A percentile compares a stretch with the other conserved stretches of the same genome.
Conservation (phyloP, 805 yeast species). For the Saccharomycopsis sp. region DNA sequence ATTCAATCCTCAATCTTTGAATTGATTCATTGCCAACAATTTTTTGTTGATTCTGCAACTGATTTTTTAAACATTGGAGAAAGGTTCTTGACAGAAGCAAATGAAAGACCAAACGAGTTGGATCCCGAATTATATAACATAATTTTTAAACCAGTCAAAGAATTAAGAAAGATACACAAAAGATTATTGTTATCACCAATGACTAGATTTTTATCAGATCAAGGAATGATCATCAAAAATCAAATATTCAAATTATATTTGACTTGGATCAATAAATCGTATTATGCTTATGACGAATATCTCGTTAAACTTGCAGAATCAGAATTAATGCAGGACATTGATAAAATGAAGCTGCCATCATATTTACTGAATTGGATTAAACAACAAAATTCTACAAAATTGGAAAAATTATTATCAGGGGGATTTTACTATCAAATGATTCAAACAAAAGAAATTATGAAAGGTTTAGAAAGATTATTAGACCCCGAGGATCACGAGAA, state of each 20-base stretch:
- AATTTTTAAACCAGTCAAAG: constrained; percentile 13
- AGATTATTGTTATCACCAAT: constrained; percentile 14
- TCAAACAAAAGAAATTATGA: constrained; percentile 16
- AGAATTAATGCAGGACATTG: constrained; percentile 13
- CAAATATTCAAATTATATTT: constrained; percentile 13
- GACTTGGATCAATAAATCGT: constrained; percentile 16
- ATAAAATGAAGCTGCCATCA: constrained; percentile 8
- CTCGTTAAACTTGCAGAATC: constrained; percentile 12
- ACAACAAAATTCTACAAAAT: constrained; percentile 10
- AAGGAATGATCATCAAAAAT: constrained; percentile 14
- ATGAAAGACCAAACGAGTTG: constrained; percentile 8
- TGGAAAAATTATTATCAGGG: constrained; percentile 13
- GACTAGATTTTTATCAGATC: constrained; percentile 13
- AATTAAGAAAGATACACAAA: constrained; percentile 13
- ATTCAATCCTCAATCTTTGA: constrained; percentile 14
- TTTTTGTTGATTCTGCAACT: constrained; percentile 11
- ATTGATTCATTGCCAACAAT: constrained; percentile 16
- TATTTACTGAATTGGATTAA: constrained; percentile 13
- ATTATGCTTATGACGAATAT: constrained; percentile 13
- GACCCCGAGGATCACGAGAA: constrained; percentile 15
- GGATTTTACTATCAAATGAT: constrained; percentile 15
- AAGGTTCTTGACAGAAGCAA: constrained; percentile 8
- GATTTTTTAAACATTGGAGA: constrained; percentile 14
- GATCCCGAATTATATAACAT: constrained; percentile 10
- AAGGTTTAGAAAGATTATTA: constrained; percentile 7